These are phyloP conservation scores for Diaporthe vaccinii DNA, from an alignment of 2,329 filamentous ascomycete genomes.

Conservation along the genomic window DNA sequence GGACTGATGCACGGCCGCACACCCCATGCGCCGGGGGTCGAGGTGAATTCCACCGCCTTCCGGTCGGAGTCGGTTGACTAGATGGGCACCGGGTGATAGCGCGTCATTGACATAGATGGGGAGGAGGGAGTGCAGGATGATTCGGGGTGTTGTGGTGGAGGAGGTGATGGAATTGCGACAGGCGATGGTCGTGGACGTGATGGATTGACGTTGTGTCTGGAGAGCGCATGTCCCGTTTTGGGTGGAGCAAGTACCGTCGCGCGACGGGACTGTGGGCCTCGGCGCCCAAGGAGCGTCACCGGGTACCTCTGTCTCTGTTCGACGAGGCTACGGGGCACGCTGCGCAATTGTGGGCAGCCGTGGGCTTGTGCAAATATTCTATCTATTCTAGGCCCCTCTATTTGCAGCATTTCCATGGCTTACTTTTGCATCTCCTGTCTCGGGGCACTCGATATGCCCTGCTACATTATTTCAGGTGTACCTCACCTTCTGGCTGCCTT, in stretches of 20 bases:
- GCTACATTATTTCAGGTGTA: neutral
- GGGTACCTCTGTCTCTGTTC: conserved; percentile 33
- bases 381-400: neutral
- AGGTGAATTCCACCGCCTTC: conserved; percentile 64
- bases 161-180: conserved; percentile 65
- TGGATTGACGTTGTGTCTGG: conserved; percentile 70
- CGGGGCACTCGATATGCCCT: neutral
- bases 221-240: conserved; percentile 37
- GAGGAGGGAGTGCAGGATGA: conserved; percentile 56
- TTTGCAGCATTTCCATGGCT: neutral
- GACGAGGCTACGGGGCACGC: conserved; percentile 19
- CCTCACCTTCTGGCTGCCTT: neutral
- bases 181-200: conserved; percentile 63
- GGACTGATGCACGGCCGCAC: conserved; percentile 59
- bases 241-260: conserved; percentile 37
- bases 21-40: conserved; percentile 69
- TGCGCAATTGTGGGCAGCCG: neutral
- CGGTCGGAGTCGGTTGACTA: conserved; percentile 60
- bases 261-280: conserved; percentile 32
- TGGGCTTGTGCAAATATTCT: neutral
- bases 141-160: conserved; percentile 51
- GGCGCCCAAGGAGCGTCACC: conserved; percentile 27
- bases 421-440: neutral
- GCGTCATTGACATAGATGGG: conserved; percentile 68
- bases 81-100: conserved; percentile 64